Evolutionary conservation across 225 moss, liverwort and hornwort species (phyloP), one percentile per base, ranked within the genome.

Genomic region (Bryoerythrophyllum caledonicum): DNA sequence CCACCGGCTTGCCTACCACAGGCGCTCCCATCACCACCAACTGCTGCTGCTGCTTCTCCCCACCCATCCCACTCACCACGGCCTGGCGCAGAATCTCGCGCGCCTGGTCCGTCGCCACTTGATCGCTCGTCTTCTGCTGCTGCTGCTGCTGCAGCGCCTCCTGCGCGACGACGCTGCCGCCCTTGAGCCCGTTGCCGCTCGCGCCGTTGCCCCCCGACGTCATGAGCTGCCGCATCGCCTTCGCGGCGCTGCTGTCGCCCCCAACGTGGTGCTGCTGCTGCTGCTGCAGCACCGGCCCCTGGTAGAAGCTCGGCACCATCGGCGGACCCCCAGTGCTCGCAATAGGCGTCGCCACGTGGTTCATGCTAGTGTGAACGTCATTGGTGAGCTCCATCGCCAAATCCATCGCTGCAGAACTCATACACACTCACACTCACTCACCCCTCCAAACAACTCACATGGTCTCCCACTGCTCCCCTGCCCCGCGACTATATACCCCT

Each of bases 11-110:
- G 23, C 21, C 63, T 0, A n/a, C n/a, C n/a, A 5, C 66, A 12
- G 34, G 38, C 7, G 21, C 60, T 23, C 9, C 27, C 60, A 2
- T 19, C 71, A 7, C 20, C 83, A 26, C 52, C 69, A 38, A 38
- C 38, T 38, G 38, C 38, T 38, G 38, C 10, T 8, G 38, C 38
- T 20, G 79, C 38, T 81, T 77, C 70, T 82, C 86, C 46, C 80
- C 80, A 24, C 49, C 72, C 72, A 49, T 60, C 15, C 28, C 60
- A 30, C 69, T 77, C 71, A 81, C 80, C 55, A 84, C 81, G 52
- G 83, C 86, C 19, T 68, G 81, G 3, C 87, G 87, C 73, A 87
- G 58, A 65, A 87, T 87, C 76, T 84, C 87, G 17, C 87, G 78
- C 1, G 87, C 87, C 24, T 87, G 86, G 20, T 86, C 84, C 35